Conservation (phyloP, 371 early-diverging fungal genomes). For the Funneliformis caledonium region DNA sequence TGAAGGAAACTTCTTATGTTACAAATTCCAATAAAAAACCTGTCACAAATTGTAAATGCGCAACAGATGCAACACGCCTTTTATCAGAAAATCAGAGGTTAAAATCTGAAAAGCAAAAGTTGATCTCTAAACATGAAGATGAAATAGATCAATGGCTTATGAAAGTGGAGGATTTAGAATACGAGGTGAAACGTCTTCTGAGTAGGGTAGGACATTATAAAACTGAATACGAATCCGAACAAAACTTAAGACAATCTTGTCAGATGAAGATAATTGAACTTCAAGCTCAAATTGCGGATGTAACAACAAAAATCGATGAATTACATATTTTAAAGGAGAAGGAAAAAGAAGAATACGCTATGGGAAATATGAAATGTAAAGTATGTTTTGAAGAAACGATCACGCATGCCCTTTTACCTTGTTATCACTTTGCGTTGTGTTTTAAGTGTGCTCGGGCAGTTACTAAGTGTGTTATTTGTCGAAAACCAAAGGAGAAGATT, state of each 20-base stretch:
- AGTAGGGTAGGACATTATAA: background rate
- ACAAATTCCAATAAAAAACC: background rate
- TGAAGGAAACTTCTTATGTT: background rate
- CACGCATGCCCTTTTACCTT: slow-evolving; percentile 45
- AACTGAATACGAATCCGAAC: slow-evolving; percentile 7
- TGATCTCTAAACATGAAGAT: background rate
- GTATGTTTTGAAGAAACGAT: slow-evolving; percentile 44
- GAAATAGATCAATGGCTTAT: background rate
- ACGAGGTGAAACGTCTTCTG: background rate
- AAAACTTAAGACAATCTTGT: slow-evolving; percentile 13
- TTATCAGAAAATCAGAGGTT: background rate
- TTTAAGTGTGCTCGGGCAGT: slow-evolving; percentile 41
- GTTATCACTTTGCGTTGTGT: slow-evolving; percentile 50
- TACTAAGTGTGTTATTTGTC: slow-evolving; percentile 43
- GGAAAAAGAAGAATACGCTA: slow-evolving; percentile 17
- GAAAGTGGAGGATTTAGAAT: background rate
- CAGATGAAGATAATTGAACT: slow-evolving; percentile 38
- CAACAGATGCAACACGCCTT: background rate
- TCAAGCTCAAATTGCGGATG: slow-evolving; percentile 26
- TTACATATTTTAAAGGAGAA: slow-evolving; percentile 14
- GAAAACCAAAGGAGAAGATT: slow-evolving; percentile 21
- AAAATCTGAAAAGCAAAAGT: background rate
- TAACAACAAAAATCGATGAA: slow-evolving; percentile 35
- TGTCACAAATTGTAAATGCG: background rate
- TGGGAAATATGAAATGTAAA: slow-evolving; percentile 38